Percentiles rank a stretch among this genome's conserved stretches.
Conservation (phyloP, 108 stramenopile genomes). For the Fistulifera solaris region DNA sequence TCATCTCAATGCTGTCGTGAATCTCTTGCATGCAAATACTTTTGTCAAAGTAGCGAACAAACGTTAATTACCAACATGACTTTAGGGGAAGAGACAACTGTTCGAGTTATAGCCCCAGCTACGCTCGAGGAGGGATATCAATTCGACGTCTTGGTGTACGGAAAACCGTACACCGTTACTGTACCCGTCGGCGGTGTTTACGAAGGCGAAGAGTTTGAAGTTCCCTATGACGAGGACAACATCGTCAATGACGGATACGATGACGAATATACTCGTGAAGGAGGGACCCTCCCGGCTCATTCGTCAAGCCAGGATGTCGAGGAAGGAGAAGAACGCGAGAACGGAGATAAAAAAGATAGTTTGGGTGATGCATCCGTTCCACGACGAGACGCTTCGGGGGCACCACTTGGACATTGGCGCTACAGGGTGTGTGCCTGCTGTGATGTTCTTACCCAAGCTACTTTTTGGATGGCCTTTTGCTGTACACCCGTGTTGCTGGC, state of each 20-base stretch:
- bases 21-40: too few species aligned
- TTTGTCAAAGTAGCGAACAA: too few species aligned
- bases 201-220: constrained; percentile 46
- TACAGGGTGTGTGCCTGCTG: constrained; percentile 35
- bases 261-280: background rate
- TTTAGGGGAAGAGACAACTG: too few species aligned
- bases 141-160: constrained; percentile 43
- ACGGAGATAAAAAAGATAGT: background rate
- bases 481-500: constrained; percentile 39
- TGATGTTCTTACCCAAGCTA: constrained; percentile 49
- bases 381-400: constrained; percentile 15
- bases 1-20: too few species aligned
- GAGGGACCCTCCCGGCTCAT: background rate
- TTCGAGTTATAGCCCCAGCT: constrained; percentile 44
- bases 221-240: constrained; percentile 12
- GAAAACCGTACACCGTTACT: constrained; percentile 30
- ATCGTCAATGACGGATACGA: constrained; percentile 2
- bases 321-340: background rate
- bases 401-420: constrained; percentile 36
- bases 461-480: constrained; percentile 46
- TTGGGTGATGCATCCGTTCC: background rate
- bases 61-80: too few species aligned
- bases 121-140: constrained; percentile 46
- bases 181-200: constrained; percentile 53
- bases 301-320: background rate